These are phyloP conservation scores for Tricholoma bakamatsutake DNA, from an alignment of 768 basidiomycete species.

Conservation along the genomic window DNA sequence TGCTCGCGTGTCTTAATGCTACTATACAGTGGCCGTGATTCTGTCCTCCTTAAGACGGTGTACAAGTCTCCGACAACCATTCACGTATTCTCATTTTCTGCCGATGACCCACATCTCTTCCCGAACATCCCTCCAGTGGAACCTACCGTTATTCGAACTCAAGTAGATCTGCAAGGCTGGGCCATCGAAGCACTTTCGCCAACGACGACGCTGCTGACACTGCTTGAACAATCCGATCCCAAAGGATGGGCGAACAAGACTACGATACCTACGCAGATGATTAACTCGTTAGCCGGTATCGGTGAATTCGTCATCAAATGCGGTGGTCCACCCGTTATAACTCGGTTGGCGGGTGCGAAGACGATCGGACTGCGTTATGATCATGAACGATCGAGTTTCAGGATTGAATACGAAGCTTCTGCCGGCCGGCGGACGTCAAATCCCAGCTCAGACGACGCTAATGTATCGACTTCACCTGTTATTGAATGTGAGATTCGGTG, in stretches of 20 bases:
- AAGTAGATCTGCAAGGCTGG: slow-evolving; percentile 99
- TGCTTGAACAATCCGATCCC: slow-evolving; percentile 95
- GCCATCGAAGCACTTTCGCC: slow-evolving; percentile 94
- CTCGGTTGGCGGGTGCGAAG: slow-evolving; percentile 74
- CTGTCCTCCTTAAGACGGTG: slow-evolving; percentile 87
- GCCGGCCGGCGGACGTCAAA: slow-evolving; percentile 37
- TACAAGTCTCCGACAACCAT: slow-evolving; percentile 96
- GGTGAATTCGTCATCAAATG: slow-evolving; percentile 95
- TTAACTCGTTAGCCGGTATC: slow-evolving; percentile 80
- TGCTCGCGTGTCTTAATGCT: slow-evolving; percentile 9
- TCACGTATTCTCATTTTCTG: slow-evolving; percentile 93
- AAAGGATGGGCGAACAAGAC: slow-evolving; percentile 96
- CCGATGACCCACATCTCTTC: slow-evolving; percentile 84
- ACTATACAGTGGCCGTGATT: slow-evolving; percentile 71
- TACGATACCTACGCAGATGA: slow-evolving; percentile 92
- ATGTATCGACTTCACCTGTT: slow-evolving; percentile 34
- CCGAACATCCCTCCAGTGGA: slow-evolving; percentile 62
- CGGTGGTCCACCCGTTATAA: slow-evolving; percentile 91
- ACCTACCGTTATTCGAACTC: slow-evolving; percentile 81
- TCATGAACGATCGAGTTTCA: slow-evolving; percentile 75
- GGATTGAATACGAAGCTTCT: slow-evolving; percentile 77
- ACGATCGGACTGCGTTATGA: slow-evolving; percentile 76
- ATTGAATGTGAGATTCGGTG: slow-evolving; percentile 91
- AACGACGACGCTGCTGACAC: slow-evolving; percentile 86
- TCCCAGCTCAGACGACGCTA: slow-evolving; percentile 19